Evolutionary conservation across 1,139 yeast species (phyloP), one percentile per base, ranked within the genome.

Genomic region (Ashbya aceris): DNA sequence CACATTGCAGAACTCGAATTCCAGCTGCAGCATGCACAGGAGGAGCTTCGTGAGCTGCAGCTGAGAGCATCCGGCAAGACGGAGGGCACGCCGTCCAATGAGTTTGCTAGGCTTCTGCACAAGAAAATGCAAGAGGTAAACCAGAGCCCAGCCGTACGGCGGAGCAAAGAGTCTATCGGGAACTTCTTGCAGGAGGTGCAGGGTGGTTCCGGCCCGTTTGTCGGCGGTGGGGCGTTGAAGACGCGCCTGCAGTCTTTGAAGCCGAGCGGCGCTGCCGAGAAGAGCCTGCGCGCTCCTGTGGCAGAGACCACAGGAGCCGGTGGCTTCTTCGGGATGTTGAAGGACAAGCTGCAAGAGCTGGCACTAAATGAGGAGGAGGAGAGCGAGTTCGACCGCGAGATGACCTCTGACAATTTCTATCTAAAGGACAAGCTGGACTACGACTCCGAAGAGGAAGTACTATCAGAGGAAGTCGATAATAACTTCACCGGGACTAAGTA

Each of bases 1-100:
- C 65, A 62, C 33, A 66, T 70, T 2, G 43, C 64, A 27, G 76
- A 71, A 40, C 47, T 69, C 30, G 66, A 62, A 44, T 53, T 61
- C 8, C 63, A 65, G 36, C 49, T 71, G 38, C 52, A 51, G 5
- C 36, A 42, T 7, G 62, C 71, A 2, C 67, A 67, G 47, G 49
- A 48, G 7, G 74, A 71, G 34, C 44, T 71, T 29, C 52, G 53
- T 12, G 50, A 52, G 3, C 45, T 70, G 71, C 69, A 43, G 39
- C 41, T 10, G 48, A 53, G 14, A 8, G 11, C 11, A 11, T 10
- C 12, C 37, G 37, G 44, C 29, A 23, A n/a, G 11, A 9, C 3
- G 5, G 11, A 10, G 29, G 10, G 9, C n/a, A 9, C n/a, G 11
- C 37, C 37, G 20, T 4, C 29, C 29, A 50, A 47, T 17, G 33